Percentiles rank a stretch among this genome's conserved stretches.
phyloP scores from a whole-genome alignment of 2,329 filamentous ascomycete species.

The Cytospora piceae region DNA sequence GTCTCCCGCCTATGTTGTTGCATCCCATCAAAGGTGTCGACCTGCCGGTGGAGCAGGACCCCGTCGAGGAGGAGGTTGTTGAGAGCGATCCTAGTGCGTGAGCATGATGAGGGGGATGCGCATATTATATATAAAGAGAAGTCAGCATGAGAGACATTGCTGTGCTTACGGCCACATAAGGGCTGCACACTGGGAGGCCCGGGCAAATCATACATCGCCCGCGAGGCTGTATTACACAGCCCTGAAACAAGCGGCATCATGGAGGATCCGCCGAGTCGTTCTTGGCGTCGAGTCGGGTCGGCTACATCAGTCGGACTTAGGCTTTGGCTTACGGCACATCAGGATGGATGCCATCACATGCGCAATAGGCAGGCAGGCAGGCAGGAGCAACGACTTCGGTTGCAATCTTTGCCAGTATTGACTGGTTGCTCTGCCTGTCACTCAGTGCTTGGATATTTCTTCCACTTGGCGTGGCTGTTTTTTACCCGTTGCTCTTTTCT shows the following conservation, averaged over 20 bases:
- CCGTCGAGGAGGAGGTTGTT: slow-evolving; percentile 48
- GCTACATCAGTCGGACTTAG: not conserved
- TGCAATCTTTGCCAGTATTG: not conserved
- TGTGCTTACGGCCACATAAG: slow-evolving; percentile 13
- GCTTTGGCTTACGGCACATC: slow-evolving; percentile 3
- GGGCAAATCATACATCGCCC: slow-evolving; percentile 1
- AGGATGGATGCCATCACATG: not conserved
- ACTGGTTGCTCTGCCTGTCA: not conserved
- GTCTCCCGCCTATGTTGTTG: slow-evolving; percentile 83
- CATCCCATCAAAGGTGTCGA: slow-evolving; percentile 85
- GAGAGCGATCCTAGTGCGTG: slow-evolving; percentile 56
- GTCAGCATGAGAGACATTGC: slow-evolving; percentile 17
- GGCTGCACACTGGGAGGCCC: slow-evolving; percentile 11
- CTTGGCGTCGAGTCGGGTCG: slow-evolving; percentile 12
- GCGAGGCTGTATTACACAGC: slow-evolving; percentile 10
- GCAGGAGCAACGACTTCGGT: not conserved
- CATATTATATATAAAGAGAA: slow-evolving; percentile 5
- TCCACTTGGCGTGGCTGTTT: not conserved
- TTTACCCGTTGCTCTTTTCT: not conserved
- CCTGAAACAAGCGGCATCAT: not conserved
- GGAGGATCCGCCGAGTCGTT: slow-evolving; percentile 19
- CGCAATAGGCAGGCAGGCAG: not conserved
- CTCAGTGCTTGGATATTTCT: slow-evolving; percentile 8
- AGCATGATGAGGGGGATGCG: slow-evolving; percentile 19
- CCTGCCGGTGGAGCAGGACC: slow-evolving; percentile 62